phyloP scores from a whole-genome alignment of 2,329 filamentous ascomycete species.

The Apiospora kogelbergensis region DNA sequence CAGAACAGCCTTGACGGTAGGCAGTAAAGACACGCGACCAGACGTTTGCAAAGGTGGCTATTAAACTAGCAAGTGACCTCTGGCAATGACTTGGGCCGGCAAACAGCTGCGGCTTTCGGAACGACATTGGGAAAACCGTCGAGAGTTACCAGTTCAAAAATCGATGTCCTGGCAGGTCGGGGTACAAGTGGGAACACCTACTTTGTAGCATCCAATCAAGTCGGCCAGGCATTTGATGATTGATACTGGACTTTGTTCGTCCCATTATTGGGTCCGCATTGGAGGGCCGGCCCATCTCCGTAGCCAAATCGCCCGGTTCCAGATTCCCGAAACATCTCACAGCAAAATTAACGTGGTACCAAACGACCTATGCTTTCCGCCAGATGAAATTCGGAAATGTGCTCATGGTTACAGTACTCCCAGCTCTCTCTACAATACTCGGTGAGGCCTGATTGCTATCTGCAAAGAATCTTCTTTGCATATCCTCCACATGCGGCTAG shows the following conservation, averaged over 20 bases:
- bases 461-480: neutral
- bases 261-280: neutral
- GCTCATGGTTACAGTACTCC: neutral
- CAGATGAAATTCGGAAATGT: neutral
- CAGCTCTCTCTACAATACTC: neutral
- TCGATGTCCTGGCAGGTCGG: neutral
- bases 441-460: neutral
- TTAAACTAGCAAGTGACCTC: neutral
- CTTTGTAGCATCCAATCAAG: neutral
- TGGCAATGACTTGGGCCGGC: neutral
- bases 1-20: neutral
- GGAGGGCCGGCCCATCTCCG: neutral
- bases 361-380: neutral
- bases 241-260: neutral
- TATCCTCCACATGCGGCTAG: neutral
- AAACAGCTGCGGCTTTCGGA: neutral
- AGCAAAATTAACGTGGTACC: neutral
- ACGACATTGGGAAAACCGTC: neutral
- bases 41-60: neutral
- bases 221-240: neutral
- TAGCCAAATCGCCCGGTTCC: neutral
- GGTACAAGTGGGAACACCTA: slow-evolving; percentile 1
- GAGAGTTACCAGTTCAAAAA: neutral
- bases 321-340: neutral
- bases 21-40: neutral